Evolutionary conservation across 2,329 filamentous ascomycete genomes (phyloP), one percentile per base, ranked within the genome.

Genomic region (Tothia fuscella): DNA sequence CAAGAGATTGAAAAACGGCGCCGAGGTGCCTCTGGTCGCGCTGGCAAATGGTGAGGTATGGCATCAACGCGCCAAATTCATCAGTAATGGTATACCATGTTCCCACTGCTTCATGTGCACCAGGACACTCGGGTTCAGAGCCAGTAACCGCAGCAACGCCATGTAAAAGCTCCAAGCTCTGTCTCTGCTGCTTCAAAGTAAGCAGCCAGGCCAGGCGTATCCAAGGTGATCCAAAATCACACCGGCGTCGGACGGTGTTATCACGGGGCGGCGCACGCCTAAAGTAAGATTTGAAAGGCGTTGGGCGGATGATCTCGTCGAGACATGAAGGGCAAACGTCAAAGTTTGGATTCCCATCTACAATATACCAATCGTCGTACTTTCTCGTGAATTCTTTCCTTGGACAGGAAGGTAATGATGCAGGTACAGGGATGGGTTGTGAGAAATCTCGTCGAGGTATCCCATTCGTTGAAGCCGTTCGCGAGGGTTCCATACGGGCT

Each of bases 311-410:
- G 6, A 86, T 73, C 5, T 71, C 70, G 3, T 72, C 68, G 56
- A 83, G 86, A 61, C 89, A 96, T 10, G 74, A 75, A 0, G 85
- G 83, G 51, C 89, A 95, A 34, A 95, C 80, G 47, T 84, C 76
- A 50, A 95, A 82, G 46, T 74, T 74, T 10, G 78, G 72, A 46
- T 78, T 74, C 12, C 76, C 74, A 3, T 76, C 75, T 4, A 95
- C 67, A 0, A 80, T 88, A 47, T 87, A 77, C 84, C 88, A 95
- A 53, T 91, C 85, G 47, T 80, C 67, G 46, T 78, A 71, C 2
- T 78, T 78, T 7, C 72, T 64, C 10, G 76, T 71, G 9, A 75
- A 73, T 4, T 70, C 63, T 29, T 71, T 74, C 46, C 84, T 72
- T 5, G 79, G 80, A 51, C 88, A 94, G 3, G 77, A 70, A 3